phyloP scores from a whole-genome alignment of 345 rosid species.

The Salix brachista region DNA sequence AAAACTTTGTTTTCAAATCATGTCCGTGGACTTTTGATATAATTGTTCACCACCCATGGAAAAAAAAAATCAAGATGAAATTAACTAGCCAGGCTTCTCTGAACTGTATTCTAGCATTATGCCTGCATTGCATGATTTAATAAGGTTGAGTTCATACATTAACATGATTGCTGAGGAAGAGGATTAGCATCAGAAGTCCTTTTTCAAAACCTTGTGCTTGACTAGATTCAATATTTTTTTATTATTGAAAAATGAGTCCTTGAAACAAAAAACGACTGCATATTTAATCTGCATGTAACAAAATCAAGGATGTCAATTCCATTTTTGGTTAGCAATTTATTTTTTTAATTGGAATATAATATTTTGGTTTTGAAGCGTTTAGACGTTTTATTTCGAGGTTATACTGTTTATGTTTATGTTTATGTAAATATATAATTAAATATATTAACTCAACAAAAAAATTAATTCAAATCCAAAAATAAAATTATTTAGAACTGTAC shows the following conservation, averaged over 20 bases:
- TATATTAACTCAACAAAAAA: no score
- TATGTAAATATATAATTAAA: no score
- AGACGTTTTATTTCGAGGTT: no score
- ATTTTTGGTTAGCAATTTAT: no score
- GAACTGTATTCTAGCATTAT: constrained; percentile 2
- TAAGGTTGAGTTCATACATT: not conserved
- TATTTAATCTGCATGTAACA: not conserved
- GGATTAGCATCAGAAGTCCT: constrained; percentile 25
- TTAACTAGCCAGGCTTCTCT: not conserved
- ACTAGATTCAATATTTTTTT: constrained; percentile 17
- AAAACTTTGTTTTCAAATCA: not conserved
- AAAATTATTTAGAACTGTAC: no score
- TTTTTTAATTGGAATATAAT: no score
- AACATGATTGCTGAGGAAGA: constrained; percentile 10
- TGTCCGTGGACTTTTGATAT: not conserved
- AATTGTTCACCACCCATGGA: not conserved
- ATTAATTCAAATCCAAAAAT: no score
- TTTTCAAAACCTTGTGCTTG: constrained; percentile 13
- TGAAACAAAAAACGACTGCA: not conserved
- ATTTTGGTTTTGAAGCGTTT: no score
- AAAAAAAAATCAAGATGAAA: not conserved
- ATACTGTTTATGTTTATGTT: no score
- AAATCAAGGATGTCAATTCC: no score
- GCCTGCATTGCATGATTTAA: not conserved
- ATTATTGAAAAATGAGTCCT: not conserved